phyloP scores from a whole-genome alignment of 495 filamentous ascomycete genomes.

The Aspergillus avenaceus region DNA sequence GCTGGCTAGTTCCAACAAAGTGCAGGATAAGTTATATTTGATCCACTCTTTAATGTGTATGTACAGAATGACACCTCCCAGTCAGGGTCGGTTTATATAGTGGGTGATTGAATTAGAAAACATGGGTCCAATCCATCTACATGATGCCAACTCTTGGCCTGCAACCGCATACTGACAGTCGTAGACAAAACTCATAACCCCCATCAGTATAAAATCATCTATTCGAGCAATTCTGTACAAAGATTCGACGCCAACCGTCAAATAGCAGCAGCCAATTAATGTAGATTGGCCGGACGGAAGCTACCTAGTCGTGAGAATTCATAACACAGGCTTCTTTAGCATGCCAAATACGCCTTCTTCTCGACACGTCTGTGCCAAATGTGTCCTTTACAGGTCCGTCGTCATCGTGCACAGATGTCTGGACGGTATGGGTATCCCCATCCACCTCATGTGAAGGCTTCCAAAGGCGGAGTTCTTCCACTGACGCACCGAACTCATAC shows the following conservation, averaged over 20 bases:
- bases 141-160: conserved; percentile 1
- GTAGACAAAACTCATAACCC: conserved; percentile 1
- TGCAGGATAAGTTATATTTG: not conserved
- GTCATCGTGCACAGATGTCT: conserved; percentile 25
- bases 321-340: conserved; percentile 61
- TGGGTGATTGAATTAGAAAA: not conserved
- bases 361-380: conserved; percentile 52
- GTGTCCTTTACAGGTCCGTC: conserved; percentile 47
- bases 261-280: too few relatives aligned
- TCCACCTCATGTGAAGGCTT: conserved; percentile 13
- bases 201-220: not conserved
- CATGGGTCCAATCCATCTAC: conserved; percentile 1
- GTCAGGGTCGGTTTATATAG: conserved; percentile 10
- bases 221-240: too few relatives aligned
- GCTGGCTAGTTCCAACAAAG: not conserved
- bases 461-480: conserved; percentile 68
- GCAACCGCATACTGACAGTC: not conserved
- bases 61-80: conserved; percentile 6
- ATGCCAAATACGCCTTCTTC: conserved; percentile 70
- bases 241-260: not conserved
- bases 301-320: conserved; percentile 40
- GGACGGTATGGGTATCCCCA: conserved; percentile 1
- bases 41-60: conserved; percentile 4
- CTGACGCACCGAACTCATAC: conserved; percentile 74
- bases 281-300: not conserved